These are phyloP conservation scores for Populus tremula DNA, from an alignment of 345 rosid species.

Conservation along the genomic window DNA sequence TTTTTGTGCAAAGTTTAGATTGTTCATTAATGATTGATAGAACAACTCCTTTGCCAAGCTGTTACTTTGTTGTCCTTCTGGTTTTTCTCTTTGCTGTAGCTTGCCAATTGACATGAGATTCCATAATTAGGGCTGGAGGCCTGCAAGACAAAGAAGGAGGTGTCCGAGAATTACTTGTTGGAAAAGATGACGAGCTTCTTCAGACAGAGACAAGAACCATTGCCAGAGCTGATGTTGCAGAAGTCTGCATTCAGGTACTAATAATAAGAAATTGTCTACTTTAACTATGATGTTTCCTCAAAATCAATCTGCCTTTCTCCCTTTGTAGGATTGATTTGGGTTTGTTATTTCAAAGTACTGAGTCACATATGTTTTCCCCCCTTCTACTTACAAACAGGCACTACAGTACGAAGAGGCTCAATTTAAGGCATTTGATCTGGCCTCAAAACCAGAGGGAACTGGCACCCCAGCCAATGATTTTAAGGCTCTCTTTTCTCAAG, in stretches of 20 bases:
- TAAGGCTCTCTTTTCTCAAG: constrained; percentile 68
- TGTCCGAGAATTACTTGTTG: constrained; percentile 68
- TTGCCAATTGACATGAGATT: constrained; percentile 10
- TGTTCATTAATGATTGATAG: too few relatives aligned
- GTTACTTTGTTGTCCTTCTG: not conserved
- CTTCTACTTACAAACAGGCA: constrained; percentile 43
- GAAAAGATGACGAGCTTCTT: constrained; percentile 94
- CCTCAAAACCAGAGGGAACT: constrained; percentile 80
- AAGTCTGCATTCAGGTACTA: constrained; percentile 76
- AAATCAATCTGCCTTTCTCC: not conserved
- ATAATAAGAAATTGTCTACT: not conserved
- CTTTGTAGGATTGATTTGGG: not conserved
- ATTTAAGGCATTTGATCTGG: constrained; percentile 83
- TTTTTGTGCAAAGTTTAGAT: too few relatives aligned
- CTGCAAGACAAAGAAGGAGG: constrained; percentile 92
- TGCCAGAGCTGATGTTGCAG: constrained; percentile 80
- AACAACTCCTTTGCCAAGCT: not conserved
- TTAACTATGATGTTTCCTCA: not conserved
- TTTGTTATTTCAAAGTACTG: not conserved
- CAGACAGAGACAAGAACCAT: constrained; percentile 76
- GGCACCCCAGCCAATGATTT: constrained; percentile 90
- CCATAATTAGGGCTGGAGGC: constrained; percentile 77
- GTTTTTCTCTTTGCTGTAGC: not conserved
- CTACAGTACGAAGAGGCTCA: constrained; percentile 70
- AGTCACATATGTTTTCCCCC: constrained; percentile 3